Evolutionary conservation across 2,329 filamentous ascomycete genomes (phyloP), one percentile per base, ranked within the genome.

Genomic region (Didymella pomorum): DNA sequence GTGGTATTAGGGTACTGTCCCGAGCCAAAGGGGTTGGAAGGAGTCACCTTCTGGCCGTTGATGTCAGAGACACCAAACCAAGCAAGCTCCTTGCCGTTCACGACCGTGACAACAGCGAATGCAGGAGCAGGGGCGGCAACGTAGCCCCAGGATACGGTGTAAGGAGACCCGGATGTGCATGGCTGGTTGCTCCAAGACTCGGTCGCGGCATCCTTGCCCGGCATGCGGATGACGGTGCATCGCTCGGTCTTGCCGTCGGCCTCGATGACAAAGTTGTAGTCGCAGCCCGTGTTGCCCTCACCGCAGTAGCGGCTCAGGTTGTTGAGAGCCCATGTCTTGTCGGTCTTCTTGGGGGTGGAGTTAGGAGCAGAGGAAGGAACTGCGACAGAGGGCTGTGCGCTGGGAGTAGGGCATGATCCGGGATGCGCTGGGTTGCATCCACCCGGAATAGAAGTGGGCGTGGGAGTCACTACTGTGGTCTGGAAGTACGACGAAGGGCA

Each of bases 1-100:
- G 54, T 59, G 10, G 56, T 43, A 28, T 59, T 51, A 7, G 51
- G 46, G 35, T 51, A 64, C 28, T 61, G 35, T 28, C 60, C 60
- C 3, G 60, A 61, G 18, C 62, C 62, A 25, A 65, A 65, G 14
- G 62, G 62, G 37, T 54, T 63, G 35, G 48, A 52, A 21, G 52
- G 51, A 16, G 55, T 61, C 10, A 59, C 60, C 42, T 52, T 44
- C 31, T 54, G 57, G 46, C 62, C 62, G 25, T 65, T 65, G 29
- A 63, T 35, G 25, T 65, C 49, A 11, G 62, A 52, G 18, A 59
- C 58, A 39, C 62, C 62, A 42, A 65, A 65, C 62, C 62, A 65
- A 25, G 62, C 57, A 4, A 65, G 29, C 52, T 65, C 52, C 21
- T 49, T 52, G 42, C 60, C 55, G 33, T 63, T 58, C 23, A 55